Percentiles rank a stretch among this genome's conserved stretches.
Evolutionary conservation across 2,329 filamentous ascomycete genomes (phyloP).

Genomic region (Diaporthe caulivora): DNA sequence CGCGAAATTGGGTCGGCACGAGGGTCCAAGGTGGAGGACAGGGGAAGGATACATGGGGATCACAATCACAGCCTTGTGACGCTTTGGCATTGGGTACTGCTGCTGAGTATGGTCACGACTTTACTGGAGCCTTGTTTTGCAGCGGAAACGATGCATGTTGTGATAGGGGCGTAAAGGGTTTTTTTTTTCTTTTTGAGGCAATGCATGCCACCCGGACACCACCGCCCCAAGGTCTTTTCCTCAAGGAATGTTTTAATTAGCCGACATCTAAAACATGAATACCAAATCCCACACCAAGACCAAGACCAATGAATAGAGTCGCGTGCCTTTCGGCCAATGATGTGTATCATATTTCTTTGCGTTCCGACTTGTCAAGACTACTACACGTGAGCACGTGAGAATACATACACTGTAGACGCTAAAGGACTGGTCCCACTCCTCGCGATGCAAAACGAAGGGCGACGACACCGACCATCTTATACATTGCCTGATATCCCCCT

Average conservation of each 20-base stretch:
- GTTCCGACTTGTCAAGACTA: conserved; percentile 33
- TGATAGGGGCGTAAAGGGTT: conserved; percentile 17
- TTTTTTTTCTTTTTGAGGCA: not conserved
- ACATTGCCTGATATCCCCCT: not conserved
- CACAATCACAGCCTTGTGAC: not conserved
- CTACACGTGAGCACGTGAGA: conserved; percentile 34
- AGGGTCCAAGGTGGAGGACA: not conserved
- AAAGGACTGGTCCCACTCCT: conserved; percentile 31
- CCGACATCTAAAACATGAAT: not conserved
- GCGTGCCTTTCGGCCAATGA: not conserved
- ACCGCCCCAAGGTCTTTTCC: not conserved
- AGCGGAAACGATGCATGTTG: conserved; percentile 1
- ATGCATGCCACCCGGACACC: not conserved
- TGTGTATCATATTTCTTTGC: conserved; percentile 34
- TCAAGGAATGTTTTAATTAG: not conserved
- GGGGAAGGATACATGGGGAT: not conserved
- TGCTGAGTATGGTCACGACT: not conserved
- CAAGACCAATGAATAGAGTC: not conserved
- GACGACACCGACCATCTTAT: conserved; percentile 6
- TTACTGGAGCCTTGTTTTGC: not conserved
- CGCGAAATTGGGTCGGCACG: not conserved
- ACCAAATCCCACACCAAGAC: not conserved
- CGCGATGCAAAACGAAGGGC: conserved; percentile 32
- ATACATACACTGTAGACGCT: conserved; percentile 34
- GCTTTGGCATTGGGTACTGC: not conserved